Conservation (phyloP, 2,329 filamentous ascomycete genomes). For the Curvularia verruculosa region DNA sequence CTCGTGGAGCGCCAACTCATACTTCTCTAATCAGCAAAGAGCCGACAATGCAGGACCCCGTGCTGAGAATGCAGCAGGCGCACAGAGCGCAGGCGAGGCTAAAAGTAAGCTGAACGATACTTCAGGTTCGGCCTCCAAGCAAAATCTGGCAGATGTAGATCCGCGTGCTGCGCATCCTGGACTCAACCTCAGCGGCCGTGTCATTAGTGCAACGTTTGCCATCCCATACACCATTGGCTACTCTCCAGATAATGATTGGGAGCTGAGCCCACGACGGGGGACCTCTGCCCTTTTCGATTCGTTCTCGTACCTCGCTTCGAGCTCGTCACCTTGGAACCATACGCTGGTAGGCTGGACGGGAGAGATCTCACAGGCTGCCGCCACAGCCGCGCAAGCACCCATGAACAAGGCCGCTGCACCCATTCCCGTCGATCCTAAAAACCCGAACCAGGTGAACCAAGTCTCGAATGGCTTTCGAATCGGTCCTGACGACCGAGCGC, state of each 20-base stretch:
- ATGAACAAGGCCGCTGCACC: constrained; percentile 78
- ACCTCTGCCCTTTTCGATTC: constrained; percentile 93
- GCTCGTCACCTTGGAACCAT: constrained; percentile 85
- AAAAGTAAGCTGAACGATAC: constrained; percentile 60
- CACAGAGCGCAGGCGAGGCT: constrained; percentile 57
- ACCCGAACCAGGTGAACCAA: constrained; percentile 63
- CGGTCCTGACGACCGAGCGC: constrained; percentile 69
- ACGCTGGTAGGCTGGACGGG: constrained; percentile 94
- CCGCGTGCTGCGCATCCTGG: constrained; percentile 62
- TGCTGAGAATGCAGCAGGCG: constrained; percentile 53
- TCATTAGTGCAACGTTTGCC: constrained; percentile 69
- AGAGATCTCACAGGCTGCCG: constrained; percentile 60
- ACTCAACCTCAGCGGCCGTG: constrained; percentile 64
- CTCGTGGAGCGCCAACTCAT: constrained; percentile 47
- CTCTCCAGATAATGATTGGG: constrained; percentile 62
- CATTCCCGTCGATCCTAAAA: constrained; percentile 70
- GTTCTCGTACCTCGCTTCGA: constrained; percentile 85
- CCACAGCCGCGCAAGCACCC: constrained; percentile 55
- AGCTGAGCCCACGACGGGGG: constrained; percentile 77
- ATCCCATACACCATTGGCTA: constrained; percentile 66
- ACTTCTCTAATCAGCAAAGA: constrained; percentile 38
- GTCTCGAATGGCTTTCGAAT: constrained; percentile 73
- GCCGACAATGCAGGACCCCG: constrained; percentile 39
- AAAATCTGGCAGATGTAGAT: constrained; percentile 56
- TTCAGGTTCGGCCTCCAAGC: constrained; percentile 43